Evolutionary conservation across 2,329 filamentous ascomycete species (phyloP).

Genomic region (Xylaria sp.): DNA sequence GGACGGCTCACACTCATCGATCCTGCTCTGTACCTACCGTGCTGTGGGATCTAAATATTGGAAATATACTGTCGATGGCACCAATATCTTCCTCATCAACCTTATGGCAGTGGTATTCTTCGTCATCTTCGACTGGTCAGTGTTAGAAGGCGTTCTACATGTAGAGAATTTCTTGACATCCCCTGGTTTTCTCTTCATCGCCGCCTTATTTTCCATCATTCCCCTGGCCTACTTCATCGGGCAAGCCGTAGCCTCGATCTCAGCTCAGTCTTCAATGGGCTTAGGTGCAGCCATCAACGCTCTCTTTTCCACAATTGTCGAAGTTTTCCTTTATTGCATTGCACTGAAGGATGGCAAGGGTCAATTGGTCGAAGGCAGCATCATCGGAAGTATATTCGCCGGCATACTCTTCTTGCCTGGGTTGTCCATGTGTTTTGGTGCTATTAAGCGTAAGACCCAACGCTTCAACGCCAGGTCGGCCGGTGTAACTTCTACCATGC

Average conservation of each 20-base stretch:
- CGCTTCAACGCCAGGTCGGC: conserved; percentile 97
- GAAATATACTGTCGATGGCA: conserved; percentile 99
- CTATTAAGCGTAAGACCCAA: conserved; percentile 97
- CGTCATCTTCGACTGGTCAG: conserved; percentile 90
- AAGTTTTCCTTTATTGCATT: conserved; percentile 97
- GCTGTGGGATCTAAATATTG: conserved; percentile 95
- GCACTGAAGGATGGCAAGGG: conserved; percentile 93
- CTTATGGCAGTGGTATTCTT: conserved; percentile 93
- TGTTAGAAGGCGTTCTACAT: conserved; percentile 76
- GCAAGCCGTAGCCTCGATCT: conserved; percentile 97
- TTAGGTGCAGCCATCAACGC: conserved; percentile 96
- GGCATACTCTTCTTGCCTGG: conserved; percentile 95
- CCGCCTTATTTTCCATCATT: conserved; percentile 90
- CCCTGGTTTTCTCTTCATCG: conserved; percentile 85
- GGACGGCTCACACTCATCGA: conserved; percentile 80
- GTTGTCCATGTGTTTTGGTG: conserved; percentile 98
- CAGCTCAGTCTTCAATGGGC: conserved; percentile 98
- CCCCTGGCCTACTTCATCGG: conserved; percentile 98
- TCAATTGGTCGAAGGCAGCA: conserved; percentile 92
- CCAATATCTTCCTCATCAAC: conserved; percentile 99
- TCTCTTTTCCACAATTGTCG: conserved; percentile 96
- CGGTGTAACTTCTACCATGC: conserved; percentile 96
- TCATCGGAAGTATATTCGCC: conserved; percentile 97
- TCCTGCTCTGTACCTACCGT: conserved; percentile 95
- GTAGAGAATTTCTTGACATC: conserved; percentile 80